Base-by-base conservation (phyloP, 768 basidiomycete genomes). In the Suillus decipiens region DNA sequence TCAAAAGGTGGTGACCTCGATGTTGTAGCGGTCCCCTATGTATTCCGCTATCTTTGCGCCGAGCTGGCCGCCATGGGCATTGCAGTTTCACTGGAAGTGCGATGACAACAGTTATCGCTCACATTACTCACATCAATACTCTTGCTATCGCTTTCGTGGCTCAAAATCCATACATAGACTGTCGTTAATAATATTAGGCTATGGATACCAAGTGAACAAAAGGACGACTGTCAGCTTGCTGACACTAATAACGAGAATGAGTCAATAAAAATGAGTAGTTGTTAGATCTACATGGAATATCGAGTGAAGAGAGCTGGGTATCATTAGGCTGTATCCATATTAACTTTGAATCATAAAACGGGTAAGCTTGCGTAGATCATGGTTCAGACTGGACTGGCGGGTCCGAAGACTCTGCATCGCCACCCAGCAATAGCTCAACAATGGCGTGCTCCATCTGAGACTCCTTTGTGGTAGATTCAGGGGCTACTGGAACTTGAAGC, bases 31-130 rank as follows among this genome's bases (percentile, higher is more conserved):
- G 85, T 99, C 24, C 97, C 97, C 8, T 98, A 92, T 71, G 95
- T 96, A 58, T 96, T 97, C 78, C 84, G 93, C 56, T 93, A 95
- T 79, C 83, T 98, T 12, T 95, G 96, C 72, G 92, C 96, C 2
- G 97, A 99, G 78, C 79, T 99, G 68, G 96, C 96, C n/a, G 90
- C 93, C 19, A 99, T 99, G 96, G 96, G 97, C 53, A 98, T 99
- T 69, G 87, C 90, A 41, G 84, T 99, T 58, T 92, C 93, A 55
- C 77, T 99, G 56, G 88, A 92, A 72, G 86, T 96, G 59, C 83
- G 75, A 58, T 92, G 59, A 43, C n/a, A 31, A 48, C 31, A 47
- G 6, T 4, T 31, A 47, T 22, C 45, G 22, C n/a, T 42, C 58
- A 33, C 28, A 37, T 55, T 61, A 37, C 36, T 56, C n/a, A 14